These are phyloP conservation scores for Cryptosporidium tyzzeri DNA, from an alignment of 169 alveolate genomes.

Conservation along the genomic window DNA sequence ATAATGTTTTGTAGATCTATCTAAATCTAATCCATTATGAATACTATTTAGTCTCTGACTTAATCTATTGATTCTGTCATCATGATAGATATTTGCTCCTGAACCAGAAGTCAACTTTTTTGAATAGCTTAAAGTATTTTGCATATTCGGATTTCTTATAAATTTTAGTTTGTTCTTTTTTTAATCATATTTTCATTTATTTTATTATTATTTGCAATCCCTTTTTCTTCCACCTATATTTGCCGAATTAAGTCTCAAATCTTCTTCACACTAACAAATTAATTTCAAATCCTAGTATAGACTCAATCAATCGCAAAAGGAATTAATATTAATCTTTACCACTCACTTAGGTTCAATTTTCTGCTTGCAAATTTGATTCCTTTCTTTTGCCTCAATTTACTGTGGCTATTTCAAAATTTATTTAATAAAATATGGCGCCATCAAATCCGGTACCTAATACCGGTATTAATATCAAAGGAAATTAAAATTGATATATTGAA, in stretches of 20 bases:
- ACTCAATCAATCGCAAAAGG: not conserved
- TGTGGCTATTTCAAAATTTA: too few relatives aligned
- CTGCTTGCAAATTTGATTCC: not conserved
- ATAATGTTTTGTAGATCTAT: conserved; percentile 25
- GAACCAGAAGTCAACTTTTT: conserved; percentile 3
- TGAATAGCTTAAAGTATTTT: not conserved
- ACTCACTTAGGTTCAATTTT: not conserved
- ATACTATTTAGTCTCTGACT: conserved; percentile 65
- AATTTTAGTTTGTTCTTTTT: not conserved
- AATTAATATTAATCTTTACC: not conserved
- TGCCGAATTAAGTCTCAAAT: not conserved
- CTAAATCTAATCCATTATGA: conserved; percentile 60
- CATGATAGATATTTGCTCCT: conserved; percentile 18
- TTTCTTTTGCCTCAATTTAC: not conserved
- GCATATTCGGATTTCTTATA: not conserved
- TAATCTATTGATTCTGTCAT: conserved; percentile 59
- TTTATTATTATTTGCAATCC: not conserved
- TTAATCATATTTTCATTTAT: not conserved
- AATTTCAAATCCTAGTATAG: too few relatives aligned
- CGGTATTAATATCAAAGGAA: not conserved
- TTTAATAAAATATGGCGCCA: not conserved
- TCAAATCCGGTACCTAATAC: not conserved
- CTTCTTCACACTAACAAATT: not conserved
- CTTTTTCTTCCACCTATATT: not conserved
- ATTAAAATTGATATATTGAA: too few relatives aligned